Conservation (phyloP, 768 basidiomycete species). For the Tephrocybe sp. region DNA sequence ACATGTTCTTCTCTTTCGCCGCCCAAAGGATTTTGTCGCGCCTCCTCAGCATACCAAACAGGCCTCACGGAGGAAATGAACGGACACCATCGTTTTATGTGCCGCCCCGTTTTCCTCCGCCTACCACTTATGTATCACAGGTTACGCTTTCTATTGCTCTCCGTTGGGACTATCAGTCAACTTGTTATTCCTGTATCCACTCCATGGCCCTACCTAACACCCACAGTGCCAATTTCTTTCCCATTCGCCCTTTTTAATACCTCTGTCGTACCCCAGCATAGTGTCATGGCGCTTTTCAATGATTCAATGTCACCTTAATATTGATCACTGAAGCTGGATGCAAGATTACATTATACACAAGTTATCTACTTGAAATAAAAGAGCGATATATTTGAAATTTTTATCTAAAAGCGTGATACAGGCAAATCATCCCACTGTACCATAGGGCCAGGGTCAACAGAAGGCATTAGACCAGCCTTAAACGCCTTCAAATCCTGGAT, state of each 20-base stretch:
- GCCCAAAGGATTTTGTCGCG: slow-evolving; percentile 64
- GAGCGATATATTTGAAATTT: not conserved
- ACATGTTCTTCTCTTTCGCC: slow-evolving; percentile 91
- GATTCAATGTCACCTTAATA: too few species aligned
- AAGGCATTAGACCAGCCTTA: slow-evolving; percentile 53
- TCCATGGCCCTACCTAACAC: slow-evolving; percentile 2
- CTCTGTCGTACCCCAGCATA: not conserved
- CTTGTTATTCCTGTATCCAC: slow-evolving; percentile 9
- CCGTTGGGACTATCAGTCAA: slow-evolving; percentile 10
- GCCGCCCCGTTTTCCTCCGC: slow-evolving; percentile 1
- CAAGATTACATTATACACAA: not conserved
- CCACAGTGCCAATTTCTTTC: slow-evolving; percentile 12
- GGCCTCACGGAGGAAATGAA: slow-evolving; percentile 41
- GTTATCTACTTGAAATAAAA: not conserved
- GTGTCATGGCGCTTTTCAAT: too few species aligned
- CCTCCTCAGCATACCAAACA: slow-evolving; percentile 44
- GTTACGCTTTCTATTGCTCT: slow-evolving; percentile 8
- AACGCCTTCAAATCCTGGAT: slow-evolving; percentile 68
- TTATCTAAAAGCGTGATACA: slow-evolving; percentile 44
- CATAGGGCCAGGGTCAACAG: slow-evolving; percentile 62
- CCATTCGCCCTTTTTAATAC: slow-evolving; percentile 6
- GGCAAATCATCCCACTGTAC: slow-evolving; percentile 77
- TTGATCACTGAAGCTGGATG: not conserved
- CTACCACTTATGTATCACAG: too few species aligned
- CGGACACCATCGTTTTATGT: not conserved